Base-by-base conservation (phyloP, 2,329 filamentous ascomycete species). In the Penicillium sp. region DNA sequence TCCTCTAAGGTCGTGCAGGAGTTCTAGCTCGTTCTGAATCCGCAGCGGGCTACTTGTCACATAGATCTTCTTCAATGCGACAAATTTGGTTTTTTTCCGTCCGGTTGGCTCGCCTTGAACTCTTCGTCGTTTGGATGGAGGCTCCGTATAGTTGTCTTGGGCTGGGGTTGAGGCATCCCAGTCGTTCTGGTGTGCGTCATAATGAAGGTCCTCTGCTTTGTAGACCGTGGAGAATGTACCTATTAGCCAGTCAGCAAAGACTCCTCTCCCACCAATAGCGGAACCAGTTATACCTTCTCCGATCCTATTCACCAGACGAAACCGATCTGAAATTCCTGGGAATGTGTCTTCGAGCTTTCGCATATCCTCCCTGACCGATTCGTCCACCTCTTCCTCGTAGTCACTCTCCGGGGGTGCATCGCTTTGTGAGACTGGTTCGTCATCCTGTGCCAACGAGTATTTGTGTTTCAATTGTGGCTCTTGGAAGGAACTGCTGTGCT, bases 1-100 rank as follows among this genome's bases (percentile, higher is more conserved):
- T 49, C 85, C 81, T 43, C 86, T 81, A 8, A 98, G 79, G 65
- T 95, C 89, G 65, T 95, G 83, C 21, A 98, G 80, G 21, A 98
- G 78, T 61, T 97, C 91, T 17, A 98, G 82, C 70, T 98, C 93
- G 72, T 98, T 98, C 64, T 95, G 81, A 60, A 98, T 97, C 40
- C 93, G 87, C 26, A 84, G 78, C 0, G 93, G 93, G 58, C 89
- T 96, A 55, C 90, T 96, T 0, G 94, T 98, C 57, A 97, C 93
- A 69, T 98, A 98, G 60, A 98, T 98, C 74, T 98, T 98, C 74
- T 98, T 98, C 70, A 98, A 87, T 19, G 94, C 93, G 54, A 98
- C 94, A 64, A 85, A 97, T 65, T 85, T 87, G 22, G 85, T 76
- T 57, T 73, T 77, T 44, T 72, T 73, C 48, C 72, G 72, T 35